These are phyloP conservation scores for Sugiyamaella xylanicola DNA, from an alignment of 1,139 yeast genomes.

Conservation along the genomic window DNA sequence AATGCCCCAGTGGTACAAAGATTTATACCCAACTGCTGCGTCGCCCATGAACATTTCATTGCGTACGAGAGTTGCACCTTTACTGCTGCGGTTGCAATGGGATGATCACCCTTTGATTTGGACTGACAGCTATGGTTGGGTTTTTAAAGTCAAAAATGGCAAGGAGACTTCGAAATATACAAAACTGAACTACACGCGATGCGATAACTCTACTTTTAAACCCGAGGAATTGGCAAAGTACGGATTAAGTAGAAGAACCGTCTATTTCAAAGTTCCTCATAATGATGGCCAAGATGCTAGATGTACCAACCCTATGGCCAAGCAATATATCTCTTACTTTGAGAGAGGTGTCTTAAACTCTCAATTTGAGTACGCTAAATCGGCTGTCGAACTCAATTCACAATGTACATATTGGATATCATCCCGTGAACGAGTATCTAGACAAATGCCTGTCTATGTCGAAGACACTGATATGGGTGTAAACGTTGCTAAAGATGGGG, in stretches of 20 bases:
- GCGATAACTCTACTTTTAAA: constrained; percentile 45
- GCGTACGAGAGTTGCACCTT: constrained; percentile 73
- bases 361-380: constrained; percentile 68
- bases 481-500: constrained; percentile 31
- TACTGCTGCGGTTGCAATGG: constrained; percentile 79
- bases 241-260: constrained; percentile 21
- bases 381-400: constrained; percentile 74
- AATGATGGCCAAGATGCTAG: constrained; percentile 78
- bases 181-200: constrained; percentile 54
- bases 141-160: constrained; percentile 59
- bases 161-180: constrained; percentile 45
- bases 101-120: constrained; percentile 81
- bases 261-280: constrained; percentile 78
- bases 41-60: constrained; percentile 61
- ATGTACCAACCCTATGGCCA: constrained; percentile 79
- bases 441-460: constrained; percentile 78
- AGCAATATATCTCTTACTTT: constrained; percentile 68
- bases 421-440: constrained; percentile 76
- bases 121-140: constrained; percentile 85
- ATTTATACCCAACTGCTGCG: constrained; percentile 56
- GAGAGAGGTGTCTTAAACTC: constrained; percentile 76
- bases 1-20: constrained; percentile 91
- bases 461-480: constrained; percentile 40
- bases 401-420: constrained; percentile 93
- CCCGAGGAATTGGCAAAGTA: constrained; percentile 34